These are phyloP conservation scores for Tarenaya hassleriana DNA, from an alignment of 345 rosid genomes.

Conservation along the genomic window DNA sequence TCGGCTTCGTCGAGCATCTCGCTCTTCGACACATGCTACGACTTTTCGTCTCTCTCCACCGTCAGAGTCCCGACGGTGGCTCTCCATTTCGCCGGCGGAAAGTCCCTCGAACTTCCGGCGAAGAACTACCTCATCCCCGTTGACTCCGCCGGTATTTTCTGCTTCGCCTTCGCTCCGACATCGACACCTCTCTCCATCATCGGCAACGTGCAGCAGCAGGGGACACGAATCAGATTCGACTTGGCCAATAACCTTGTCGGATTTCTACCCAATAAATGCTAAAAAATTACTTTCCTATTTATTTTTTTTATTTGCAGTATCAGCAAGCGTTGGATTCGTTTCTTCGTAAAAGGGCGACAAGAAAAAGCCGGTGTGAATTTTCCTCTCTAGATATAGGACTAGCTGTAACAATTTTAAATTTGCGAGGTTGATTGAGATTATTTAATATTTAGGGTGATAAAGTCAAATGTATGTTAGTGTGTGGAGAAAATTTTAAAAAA, in stretches of 20 bases:
- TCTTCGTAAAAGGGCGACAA: too few species aligned
- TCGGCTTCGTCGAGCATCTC: conserved; percentile 40
- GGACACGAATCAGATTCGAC: conserved; percentile 82
- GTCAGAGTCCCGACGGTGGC: conserved; percentile 79
- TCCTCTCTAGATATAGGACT: too few species aligned
- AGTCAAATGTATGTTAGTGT: too few species aligned
- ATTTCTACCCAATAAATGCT: conserved; percentile 60
- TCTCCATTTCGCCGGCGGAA: conserved; percentile 56
- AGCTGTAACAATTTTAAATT: too few species aligned
- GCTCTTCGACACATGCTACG: conserved; percentile 91
- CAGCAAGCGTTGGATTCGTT: too few species aligned
- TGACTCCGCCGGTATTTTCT: conserved; percentile 59
- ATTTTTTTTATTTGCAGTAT: too few species aligned
- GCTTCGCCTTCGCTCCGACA: conserved; percentile 96
- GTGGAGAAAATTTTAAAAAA: too few species aligned
- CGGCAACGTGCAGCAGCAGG: conserved; percentile 95
- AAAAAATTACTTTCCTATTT: neutral
- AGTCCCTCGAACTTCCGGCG: conserved; percentile 56
- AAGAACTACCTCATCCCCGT: conserved; percentile 74
- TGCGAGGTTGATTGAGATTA: too few species aligned
- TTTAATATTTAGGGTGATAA: too few species aligned
- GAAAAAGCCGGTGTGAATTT: too few species aligned
- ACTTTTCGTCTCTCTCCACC: conserved; percentile 47
- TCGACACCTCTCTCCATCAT: conserved; percentile 71
- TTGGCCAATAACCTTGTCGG: conserved; percentile 57